Evolutionary conservation across 2,329 filamentous ascomycete genomes (phyloP).

Genomic region (Fusarium sp.): DNA sequence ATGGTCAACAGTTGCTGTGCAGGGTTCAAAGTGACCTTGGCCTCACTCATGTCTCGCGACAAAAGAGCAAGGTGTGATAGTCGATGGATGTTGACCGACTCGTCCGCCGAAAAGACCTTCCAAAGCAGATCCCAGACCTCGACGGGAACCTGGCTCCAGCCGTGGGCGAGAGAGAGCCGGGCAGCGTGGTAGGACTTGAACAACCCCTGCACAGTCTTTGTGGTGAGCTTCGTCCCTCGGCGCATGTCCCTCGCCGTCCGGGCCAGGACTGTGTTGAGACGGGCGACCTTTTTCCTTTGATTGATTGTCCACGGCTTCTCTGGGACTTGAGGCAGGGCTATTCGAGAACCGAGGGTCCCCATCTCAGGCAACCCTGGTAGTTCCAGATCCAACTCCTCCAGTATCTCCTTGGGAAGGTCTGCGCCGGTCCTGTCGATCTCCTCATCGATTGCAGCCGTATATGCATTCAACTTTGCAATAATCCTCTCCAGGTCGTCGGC

Average conservation of each 20-base stretch:
- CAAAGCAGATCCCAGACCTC: constrained; percentile 72
- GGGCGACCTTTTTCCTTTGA: constrained; percentile 51
- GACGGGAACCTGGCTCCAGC: constrained; percentile 64
- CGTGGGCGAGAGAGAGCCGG: constrained; percentile 53
- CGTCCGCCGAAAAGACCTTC: constrained; percentile 64
- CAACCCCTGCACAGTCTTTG: constrained; percentile 50
- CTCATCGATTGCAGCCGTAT: constrained; percentile 48
- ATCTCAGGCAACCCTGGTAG: constrained; percentile 41
- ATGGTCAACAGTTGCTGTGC: constrained; percentile 71
- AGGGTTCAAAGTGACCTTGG: constrained; percentile 62
- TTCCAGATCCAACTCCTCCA: constrained; percentile 46
- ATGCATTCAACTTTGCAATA: constrained; percentile 47
- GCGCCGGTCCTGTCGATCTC: constrained; percentile 47
- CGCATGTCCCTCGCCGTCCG: constrained; percentile 44
- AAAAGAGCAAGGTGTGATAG: constrained; percentile 68
- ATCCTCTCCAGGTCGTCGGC: constrained; percentile 49
- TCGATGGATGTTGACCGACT: constrained; percentile 60
- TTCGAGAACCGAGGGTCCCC: constrained; percentile 39
- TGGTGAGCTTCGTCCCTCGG: constrained; percentile 42
- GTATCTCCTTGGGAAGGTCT: constrained; percentile 46
- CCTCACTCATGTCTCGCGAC: constrained; percentile 69
- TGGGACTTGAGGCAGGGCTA: constrained; percentile 48
- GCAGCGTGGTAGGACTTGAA: constrained; percentile 62
- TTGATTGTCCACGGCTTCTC: constrained; percentile 49
- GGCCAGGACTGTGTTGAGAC: constrained; percentile 47